Base-by-base conservation (phyloP, 345 rosid genomes). In the Eucalyptus pauciflora region DNA sequence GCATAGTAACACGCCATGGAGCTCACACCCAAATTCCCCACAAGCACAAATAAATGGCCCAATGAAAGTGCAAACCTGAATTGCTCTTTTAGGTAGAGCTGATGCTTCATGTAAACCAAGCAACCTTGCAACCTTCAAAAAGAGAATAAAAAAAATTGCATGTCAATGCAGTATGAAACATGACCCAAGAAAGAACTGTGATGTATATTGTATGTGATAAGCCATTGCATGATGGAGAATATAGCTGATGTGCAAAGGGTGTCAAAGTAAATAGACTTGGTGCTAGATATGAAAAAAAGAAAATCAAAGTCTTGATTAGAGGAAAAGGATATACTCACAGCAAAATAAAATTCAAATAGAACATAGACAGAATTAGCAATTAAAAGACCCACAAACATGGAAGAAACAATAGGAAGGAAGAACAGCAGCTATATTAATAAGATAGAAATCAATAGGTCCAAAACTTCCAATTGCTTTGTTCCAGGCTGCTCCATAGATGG, bases 61-160 rank as follows among this genome's bases (percentile, higher is more conserved):
- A 83, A 24, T 60, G 31, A 85, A 56, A 89, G 64, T 52, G 81
- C 90, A 86, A 87, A 97, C 99, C 99, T 97, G 99, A 88, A 97
- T 96, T 87, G 99, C 99, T 93, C 99, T 94, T 91, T 96, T 96
- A 31, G 99, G 98, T 90, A 95, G 93, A 92, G 85, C 64, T 49
- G 98, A 95, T 86, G 96, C 98, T 92, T 96, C 97, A 88, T 91
- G 89, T 91, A 97, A 89, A 83, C 99, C 96, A 88, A 97, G 98
- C 94, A 96, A 56, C 88, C 69, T 91, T 24, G 99, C 99, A 80
- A 95, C 98, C 99, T 97, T 93, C 91, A 91, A 46, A 86, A 85
- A 86, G 46, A 54, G 43, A 86, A 33, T 16, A 48, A 86, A 86
- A 86, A 50, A n/a, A 86, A 9, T 29, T 31, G 45, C 54, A 86